These are phyloP conservation scores for Silene vulgaris DNA, from an alignment of 179 eudicot species.

Conservation along the genomic window DNA sequence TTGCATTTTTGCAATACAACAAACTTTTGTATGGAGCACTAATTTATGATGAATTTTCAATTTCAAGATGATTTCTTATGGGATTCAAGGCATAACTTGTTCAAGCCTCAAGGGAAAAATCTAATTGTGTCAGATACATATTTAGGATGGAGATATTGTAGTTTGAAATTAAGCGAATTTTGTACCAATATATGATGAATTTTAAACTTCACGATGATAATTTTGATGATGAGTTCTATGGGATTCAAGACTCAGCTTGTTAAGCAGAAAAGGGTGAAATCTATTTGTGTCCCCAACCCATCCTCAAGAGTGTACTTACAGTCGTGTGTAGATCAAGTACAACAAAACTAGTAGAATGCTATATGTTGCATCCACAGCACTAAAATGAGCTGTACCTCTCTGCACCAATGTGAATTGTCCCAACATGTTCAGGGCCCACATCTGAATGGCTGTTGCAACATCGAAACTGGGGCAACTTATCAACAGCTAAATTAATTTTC, in stretches of 20 bases:
- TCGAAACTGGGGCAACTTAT: conserved; percentile 60
- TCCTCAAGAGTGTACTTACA: not conserved
- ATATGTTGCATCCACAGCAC: conserved; percentile 6
- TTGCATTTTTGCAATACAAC: no score
- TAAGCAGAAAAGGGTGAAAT: not conserved
- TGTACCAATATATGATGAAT: not conserved
- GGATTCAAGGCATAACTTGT: no score
- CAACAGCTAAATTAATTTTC: conserved; percentile 89
- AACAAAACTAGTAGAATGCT: not conserved
- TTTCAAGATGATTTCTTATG: no score
- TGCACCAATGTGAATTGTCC: conserved; percentile 92
- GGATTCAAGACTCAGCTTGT: not conserved
- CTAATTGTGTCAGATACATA: not conserved
- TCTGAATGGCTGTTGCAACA: conserved; percentile 62
- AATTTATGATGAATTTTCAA: no score
- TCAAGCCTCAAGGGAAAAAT: no score
- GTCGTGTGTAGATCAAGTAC: not conserved
- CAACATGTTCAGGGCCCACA: conserved; percentile 85
- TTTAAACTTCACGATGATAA: not conserved
- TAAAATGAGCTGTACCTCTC: conserved; percentile 53
- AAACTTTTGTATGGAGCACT: no score
- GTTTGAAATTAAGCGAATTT: no score
- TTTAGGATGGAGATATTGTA: not conserved
- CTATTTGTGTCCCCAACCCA: not conserved
- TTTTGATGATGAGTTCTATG: not conserved